phyloP scores from a whole-genome alignment of 164 flowering plant genomes.

The Vitis vinifera region DNA sequence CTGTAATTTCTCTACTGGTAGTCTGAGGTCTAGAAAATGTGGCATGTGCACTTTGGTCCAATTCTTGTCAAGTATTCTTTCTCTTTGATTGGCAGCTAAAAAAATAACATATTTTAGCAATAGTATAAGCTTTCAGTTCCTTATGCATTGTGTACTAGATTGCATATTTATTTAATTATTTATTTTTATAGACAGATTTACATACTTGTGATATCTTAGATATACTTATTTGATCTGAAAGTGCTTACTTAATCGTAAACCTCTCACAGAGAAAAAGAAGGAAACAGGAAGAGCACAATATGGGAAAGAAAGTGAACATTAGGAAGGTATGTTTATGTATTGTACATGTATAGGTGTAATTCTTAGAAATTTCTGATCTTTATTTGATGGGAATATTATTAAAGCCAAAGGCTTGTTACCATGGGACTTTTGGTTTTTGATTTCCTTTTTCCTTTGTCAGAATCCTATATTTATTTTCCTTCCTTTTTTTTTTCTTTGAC shows the following conservation, averaged over 20 bases:
- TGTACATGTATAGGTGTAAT: not conserved
- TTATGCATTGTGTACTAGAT: not conserved
- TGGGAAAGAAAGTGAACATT: conserved; percentile 60
- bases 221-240: not conserved
- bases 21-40: too few relatives aligned
- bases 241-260: not conserved
- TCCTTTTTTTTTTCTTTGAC: too few relatives aligned
- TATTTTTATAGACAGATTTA: not conserved
- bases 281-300: conserved; percentile 61
- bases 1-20: too few relatives aligned
- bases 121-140: too few relatives aligned
- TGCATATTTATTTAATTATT: not conserved
- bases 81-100: too few relatives aligned
- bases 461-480: too few relatives aligned
- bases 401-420: not conserved
- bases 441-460: too few relatives aligned
- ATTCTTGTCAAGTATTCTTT: too few relatives aligned
- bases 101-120: too few relatives aligned
- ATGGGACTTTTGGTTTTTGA: too few relatives aligned
- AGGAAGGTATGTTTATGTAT: conserved; percentile 58
- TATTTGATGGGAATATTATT: not conserved
- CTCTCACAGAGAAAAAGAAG: conserved; percentile 71
- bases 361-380: not conserved
- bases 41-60: too few relatives aligned
- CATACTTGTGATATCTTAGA: too few relatives aligned